These are phyloP conservation scores for Calonectria crousiana DNA, from an alignment of 2,329 filamentous ascomycete genomes.

Conservation along the genomic window DNA sequence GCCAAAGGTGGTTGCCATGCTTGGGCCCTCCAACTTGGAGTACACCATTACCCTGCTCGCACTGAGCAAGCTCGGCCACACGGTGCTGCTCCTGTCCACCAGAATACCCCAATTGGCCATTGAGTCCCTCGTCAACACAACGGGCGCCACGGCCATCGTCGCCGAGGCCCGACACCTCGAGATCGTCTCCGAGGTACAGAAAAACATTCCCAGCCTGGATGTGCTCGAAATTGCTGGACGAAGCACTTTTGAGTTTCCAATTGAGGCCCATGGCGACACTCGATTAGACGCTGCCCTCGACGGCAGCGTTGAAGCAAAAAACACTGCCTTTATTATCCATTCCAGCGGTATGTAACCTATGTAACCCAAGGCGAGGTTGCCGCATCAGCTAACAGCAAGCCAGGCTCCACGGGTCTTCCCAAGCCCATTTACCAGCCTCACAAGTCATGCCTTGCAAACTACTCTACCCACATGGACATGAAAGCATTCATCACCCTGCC, in stretches of 20 bases:
- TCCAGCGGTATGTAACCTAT: conserved; percentile 44
- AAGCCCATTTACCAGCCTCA: conserved; percentile 73
- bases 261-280: conserved; percentile 47
- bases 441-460: conserved; percentile 61
- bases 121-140: conserved; percentile 44
- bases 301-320: conserved; percentile 36
- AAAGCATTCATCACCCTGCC: conserved; percentile 67
- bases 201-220: conserved; percentile 31
- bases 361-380: conserved; percentile 39
- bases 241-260: conserved; percentile 45
- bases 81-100: conserved; percentile 54
- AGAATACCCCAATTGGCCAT: conserved; percentile 49
- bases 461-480: conserved; percentile 52
- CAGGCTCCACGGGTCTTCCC: conserved; percentile 71
- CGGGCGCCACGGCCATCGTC: conserved; percentile 42
- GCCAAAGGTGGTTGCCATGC: conserved; percentile 58
- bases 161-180: conserved; percentile 40
- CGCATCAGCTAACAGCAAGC: conserved; percentile 11
- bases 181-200: conserved; percentile 33
- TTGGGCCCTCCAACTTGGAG: conserved; percentile 66
- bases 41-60: conserved; percentile 67
- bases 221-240: conserved; percentile 44
- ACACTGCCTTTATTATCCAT: conserved; percentile 49
- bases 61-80: conserved; percentile 66
- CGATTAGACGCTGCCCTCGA: conserved; percentile 37